Conservation (phyloP, 75 land plant species). For the Pinus albicaulis region DNA sequence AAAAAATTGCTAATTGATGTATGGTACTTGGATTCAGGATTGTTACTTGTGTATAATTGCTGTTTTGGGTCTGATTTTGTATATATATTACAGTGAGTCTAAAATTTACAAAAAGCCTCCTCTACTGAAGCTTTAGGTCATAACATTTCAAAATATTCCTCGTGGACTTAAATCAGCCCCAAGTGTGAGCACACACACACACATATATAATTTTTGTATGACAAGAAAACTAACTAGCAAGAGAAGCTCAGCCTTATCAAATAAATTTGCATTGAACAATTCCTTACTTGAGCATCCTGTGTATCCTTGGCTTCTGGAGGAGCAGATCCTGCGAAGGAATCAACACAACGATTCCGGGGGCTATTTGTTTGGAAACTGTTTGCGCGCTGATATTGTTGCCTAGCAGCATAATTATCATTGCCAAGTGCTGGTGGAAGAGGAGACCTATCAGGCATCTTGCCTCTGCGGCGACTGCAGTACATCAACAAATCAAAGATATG, state of each 20-base stretch:
- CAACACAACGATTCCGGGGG: neutral
- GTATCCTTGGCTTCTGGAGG: neutral
- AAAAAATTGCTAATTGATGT: no score
- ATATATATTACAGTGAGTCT: no score
- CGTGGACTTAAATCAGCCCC: no score
- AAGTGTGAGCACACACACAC: no score
- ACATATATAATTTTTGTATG: no score
- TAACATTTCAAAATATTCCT: no score
- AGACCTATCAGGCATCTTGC: constrained; percentile 9
- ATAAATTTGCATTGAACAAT: neutral
- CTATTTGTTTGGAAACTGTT: constrained; percentile 8
- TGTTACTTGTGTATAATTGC: no score
- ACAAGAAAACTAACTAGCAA: neutral
- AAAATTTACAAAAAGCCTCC: no score
- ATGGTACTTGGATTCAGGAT: no score
- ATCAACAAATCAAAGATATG: neutral
- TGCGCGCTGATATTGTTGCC: constrained; percentile 1
- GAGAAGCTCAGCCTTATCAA: neutral
- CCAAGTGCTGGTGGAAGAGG: constrained; percentile 27
- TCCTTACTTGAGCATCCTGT: constrained; percentile 6
- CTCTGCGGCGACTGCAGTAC: constrained; percentile 20
- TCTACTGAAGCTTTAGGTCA: no score
- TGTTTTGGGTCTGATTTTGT: no score
- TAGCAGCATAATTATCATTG: neutral
- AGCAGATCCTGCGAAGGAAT: neutral